Base-by-base conservation (phyloP, 768 basidiomycete species). In the Daedaleopsis nitida region DNA sequence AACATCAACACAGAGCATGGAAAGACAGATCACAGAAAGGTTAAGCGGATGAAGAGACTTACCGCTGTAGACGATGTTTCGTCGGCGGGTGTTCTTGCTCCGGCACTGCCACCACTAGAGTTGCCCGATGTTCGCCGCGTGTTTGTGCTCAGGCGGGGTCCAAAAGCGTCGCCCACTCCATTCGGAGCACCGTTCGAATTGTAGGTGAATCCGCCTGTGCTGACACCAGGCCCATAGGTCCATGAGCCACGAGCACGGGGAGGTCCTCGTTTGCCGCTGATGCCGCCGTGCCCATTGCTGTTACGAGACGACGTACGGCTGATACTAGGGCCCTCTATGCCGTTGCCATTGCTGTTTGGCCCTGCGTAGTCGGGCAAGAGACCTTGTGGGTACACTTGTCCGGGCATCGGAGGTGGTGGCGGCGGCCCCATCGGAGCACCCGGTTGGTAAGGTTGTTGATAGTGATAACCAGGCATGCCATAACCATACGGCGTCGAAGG, bases 51-150 rank as follows among this genome's bases (percentile, higher is more conserved):
- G n/a, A 34, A 37, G 24, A 9, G 19, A 83, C 91, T 82, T 73
- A 92, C 92, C 57, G 89, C 81, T 53, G 84, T 86, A 27, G 91
- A 92, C 11, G 88, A 85, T 37, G 84, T 86, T 65, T 94, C 92
- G 71, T 94, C 92, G 52, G 84, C 83, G 47, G 85, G 81, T 39
- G 88, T 84, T 65, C 86, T 82, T 56, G 82, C 78, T 32, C 83
- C 81, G 52, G 80, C 77, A 63, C 79, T 85, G 38, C 78, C 73
- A 48, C 74, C 76, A 65, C 79, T 83, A 57, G 80, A 80, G 23
- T 78, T 83, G 24, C 80, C 80, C 27, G 79, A 70, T 50, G 74
- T 75, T 69, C 86, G 80, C 67, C 86, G 78, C 63, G 78, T 76
- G 39, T 69, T 65, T 19, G 77, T 75, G 59, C 75, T 88, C 60